Evolutionary conservation across 495 filamentous ascomycete species (phyloP).

Genomic region (Penicillium desertorum): DNA sequence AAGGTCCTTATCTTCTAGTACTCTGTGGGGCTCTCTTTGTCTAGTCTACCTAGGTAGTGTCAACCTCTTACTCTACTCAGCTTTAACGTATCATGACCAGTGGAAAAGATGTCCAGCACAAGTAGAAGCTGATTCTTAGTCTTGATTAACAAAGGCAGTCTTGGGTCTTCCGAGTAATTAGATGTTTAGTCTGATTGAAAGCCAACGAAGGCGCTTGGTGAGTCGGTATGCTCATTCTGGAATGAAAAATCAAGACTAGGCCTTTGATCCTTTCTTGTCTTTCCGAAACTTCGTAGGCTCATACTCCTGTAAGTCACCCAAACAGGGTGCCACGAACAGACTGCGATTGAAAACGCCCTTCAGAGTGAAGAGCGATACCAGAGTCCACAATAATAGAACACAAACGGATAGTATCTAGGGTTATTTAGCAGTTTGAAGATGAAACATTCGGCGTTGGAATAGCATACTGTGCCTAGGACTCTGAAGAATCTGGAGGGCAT

Average conservation of each 20-base stretch:
- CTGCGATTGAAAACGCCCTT: not conserved
- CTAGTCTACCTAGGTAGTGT: too few relatives aligned
- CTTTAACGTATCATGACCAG: too few relatives aligned
- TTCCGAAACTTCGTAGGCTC: not conserved
- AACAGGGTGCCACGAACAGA: not conserved
- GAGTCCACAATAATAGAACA: not conserved
- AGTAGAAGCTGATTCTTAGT: too few relatives aligned
- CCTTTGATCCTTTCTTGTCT: not conserved
- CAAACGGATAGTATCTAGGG: not conserved
- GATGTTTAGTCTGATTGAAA: not conserved
- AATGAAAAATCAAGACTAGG: not conserved
- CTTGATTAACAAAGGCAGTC: too few relatives aligned
- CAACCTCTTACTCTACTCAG: too few relatives aligned
- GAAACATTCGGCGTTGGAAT: not conserved
- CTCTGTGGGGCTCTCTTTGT: too few relatives aligned
- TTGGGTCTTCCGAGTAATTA: not conserved
- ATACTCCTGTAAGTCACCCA: not conserved
- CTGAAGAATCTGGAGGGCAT: constrained; percentile 47
- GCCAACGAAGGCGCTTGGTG: not conserved
- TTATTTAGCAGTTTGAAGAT: not conserved
- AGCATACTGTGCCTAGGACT: constrained; percentile 39
- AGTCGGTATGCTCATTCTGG: not conserved
- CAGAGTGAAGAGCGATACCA: not conserved
- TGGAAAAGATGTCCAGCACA: too few relatives aligned
- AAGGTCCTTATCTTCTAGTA: too few relatives aligned